These are phyloP conservation scores for Rhytidiadelphus loreus DNA, from an alignment of 225 moss, liverwort and hornwort genomes.

Conservation along the genomic window DNA sequence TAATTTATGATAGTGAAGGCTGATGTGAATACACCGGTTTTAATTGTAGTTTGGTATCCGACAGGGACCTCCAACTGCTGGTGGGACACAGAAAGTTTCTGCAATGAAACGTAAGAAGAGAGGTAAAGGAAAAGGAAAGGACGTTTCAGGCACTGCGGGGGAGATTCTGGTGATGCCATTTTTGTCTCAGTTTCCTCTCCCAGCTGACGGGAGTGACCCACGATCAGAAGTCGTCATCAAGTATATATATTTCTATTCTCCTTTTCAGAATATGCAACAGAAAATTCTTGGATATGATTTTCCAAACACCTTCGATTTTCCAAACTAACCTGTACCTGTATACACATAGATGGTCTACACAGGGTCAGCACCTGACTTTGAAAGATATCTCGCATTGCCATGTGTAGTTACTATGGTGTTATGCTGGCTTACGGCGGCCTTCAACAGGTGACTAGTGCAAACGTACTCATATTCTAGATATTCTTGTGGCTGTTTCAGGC, in stretches of 20 bases:
- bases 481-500: neutral
- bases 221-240: constrained; percentile 49
- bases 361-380: neutral
- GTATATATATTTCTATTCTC: neutral
- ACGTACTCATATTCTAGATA: neutral
- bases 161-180: constrained; percentile 70
- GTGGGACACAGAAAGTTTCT: constrained; percentile 49
- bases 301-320: neutral
- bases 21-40: neutral
- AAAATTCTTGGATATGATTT: neutral
- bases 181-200: constrained; percentile 69
- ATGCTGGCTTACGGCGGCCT: constrained; percentile 76
- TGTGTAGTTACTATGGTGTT: constrained; percentile 66
- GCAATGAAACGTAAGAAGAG: constrained; percentile 74
- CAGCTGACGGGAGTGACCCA: constrained; percentile 36
- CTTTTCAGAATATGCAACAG: neutral
- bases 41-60: neutral
- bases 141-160: constrained; percentile 58
- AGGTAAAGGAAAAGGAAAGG: constrained; percentile 51
- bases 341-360: neutral
- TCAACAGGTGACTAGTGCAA: constrained; percentile 32
- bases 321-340: neutral
- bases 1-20: neutral
- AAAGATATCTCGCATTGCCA: neutral
- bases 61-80: constrained; percentile 69